Percentiles rank a stretch among this genome's conserved stretches.
Conservation (phyloP, 768 basidiomycete genomes). For the Panaeolus cyanescens region DNA sequence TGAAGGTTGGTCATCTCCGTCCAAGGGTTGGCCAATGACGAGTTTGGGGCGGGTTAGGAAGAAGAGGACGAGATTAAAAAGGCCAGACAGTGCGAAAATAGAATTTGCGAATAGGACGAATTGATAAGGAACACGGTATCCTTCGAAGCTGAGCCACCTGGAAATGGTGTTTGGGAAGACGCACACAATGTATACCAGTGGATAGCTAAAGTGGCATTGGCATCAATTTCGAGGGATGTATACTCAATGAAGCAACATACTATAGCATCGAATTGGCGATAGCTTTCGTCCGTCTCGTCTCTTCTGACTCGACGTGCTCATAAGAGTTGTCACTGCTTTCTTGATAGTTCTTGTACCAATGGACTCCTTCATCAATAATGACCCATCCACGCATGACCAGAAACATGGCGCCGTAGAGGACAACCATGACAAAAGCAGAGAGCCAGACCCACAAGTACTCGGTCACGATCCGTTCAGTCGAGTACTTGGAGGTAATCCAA, state of each 20-base stretch:
- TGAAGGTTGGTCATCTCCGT: conserved; percentile 10
- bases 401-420: conserved; percentile 47
- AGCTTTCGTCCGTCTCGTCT: conserved; percentile 22
- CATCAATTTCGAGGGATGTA: background rate
- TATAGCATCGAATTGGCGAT: conserved; percentile 49
- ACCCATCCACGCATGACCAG: conserved; percentile 41
- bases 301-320: conserved; percentile 20
- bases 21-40: conserved; percentile 19
- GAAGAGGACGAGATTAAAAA: conserved; percentile 45
- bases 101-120: conserved; percentile 39
- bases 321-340: background rate
- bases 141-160: conserved; percentile 38
- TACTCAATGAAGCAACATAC: conserved; percentile 29
- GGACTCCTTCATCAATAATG: conserved; percentile 28
- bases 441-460: conserved; percentile 60
- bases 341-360: conserved; percentile 14
- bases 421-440: conserved; percentile 39
- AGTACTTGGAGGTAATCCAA: conserved; percentile 43
- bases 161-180: conserved; percentile 43
- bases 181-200: conserved; percentile 42
- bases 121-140: conserved; percentile 29
- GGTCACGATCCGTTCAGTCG: conserved; percentile 40
- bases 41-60: conserved; percentile 28
- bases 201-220: conserved; percentile 35
- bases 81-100: conserved; percentile 44